These are phyloP conservation scores for Neopestalotiopsis clavispora DNA, from an alignment of 2,329 filamentous ascomycete species.

Conservation along the genomic window DNA sequence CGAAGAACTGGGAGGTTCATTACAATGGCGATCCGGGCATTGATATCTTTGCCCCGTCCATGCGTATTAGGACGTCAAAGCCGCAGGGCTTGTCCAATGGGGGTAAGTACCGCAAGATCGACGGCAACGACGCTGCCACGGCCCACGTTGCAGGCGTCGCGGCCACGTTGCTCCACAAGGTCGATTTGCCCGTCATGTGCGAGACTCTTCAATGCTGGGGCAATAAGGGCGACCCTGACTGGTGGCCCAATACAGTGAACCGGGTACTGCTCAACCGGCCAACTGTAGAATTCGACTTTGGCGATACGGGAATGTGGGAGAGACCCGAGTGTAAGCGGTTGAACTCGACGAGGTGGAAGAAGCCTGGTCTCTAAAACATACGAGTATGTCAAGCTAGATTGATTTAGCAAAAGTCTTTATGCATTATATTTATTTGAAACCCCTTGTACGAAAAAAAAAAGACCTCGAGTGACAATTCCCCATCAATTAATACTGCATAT, in stretches of 20 bases:
- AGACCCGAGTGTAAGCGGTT: too few species aligned
- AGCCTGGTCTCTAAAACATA: too few species aligned
- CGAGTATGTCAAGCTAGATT: too few species aligned
- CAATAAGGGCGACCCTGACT: neutral
- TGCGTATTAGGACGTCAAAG: slow-evolving; percentile 8
- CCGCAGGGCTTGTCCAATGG: neutral
- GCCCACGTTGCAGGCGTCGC: slow-evolving; percentile 18
- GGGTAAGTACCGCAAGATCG: neutral
- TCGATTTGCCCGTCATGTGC: neutral
- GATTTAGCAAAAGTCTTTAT: too few species aligned
- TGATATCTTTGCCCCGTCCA: slow-evolving; percentile 26
- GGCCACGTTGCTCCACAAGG: slow-evolving; percentile 9
- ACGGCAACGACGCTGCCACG: slow-evolving; percentile 9
- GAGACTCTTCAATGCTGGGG: neutral
- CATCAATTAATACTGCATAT: too few species aligned
- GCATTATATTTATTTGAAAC: too few species aligned
- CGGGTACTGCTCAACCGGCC: neutral
- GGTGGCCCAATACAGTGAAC: neutral
- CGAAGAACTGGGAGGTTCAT: too few species aligned
- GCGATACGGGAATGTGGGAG: too few species aligned
- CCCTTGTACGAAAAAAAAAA: too few species aligned
- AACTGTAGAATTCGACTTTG: neutral
- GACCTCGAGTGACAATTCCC: too few species aligned
- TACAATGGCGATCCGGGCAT: slow-evolving; percentile 16
- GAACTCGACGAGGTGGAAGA: too few species aligned